Base-by-base conservation (phyloP, 345 rosid genomes). In the Citrus hindsii region DNA sequence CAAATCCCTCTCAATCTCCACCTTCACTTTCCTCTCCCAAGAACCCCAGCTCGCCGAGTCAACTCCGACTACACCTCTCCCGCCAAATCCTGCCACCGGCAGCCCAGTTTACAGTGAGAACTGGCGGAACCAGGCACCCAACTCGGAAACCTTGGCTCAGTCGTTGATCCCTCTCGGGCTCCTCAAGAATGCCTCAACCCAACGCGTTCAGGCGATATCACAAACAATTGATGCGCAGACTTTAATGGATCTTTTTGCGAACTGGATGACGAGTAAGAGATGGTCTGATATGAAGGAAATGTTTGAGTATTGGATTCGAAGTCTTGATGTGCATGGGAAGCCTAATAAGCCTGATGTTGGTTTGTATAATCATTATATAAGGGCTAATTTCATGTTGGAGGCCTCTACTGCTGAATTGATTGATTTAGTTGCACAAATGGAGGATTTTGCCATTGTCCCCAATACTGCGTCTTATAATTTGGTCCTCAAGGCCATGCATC, bases 41-140 rank as follows among this genome's bases (percentile, higher is more conserved):
- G 88, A 90, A 73, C 88, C 96, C 18, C 90, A 89, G 77, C 92
- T 89, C 76, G 90, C 87, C 27, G 93, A 93, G 7, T 75, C 87
- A 60, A 3, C 71, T 48, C 77, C 78, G 24, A 35, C 80, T 4
- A 77, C 92, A 0, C 89, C 94, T 38, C 92, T 95, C 65, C 99
- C 97, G 3, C 97, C 99, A 0, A 96, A 90, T 81, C 97, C 99
- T 0, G 93, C 95, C 7, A 81, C 97, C 28, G 98, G 97, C 48
- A 92, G 97, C 79, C 97, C 99, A 0, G 86, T 92, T 64, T 95
- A 93, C 82, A 87, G 82, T 24, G 94, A 93, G 76, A 91, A 90
- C 79, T 96, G 97, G 97, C 88, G 99, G 14, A 88, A 51, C 79
- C 97, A 94, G 30, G 80, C 83, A 59, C 88, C 86, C 0, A 69